A percentile compares a stretch with the other conserved stretches of the same genome.
Conservation (phyloP, 2,329 filamentous ascomycete genomes). For the Dothideomycetes sp. region DNA sequence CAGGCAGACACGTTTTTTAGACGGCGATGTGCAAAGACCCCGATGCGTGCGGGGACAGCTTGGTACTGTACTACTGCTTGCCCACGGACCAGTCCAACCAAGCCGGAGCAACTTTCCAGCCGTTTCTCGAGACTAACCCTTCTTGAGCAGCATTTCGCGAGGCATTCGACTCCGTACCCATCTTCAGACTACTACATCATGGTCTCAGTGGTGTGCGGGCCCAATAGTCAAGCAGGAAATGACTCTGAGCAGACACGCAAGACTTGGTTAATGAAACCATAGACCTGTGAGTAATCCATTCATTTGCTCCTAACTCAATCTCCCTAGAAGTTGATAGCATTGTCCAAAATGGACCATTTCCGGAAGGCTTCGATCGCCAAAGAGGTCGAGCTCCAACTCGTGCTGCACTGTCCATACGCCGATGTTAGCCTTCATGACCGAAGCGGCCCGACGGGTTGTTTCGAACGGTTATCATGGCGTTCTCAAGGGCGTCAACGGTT, state of each 20-base stretch:
- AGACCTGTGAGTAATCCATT: no score
- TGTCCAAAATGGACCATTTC: no score
- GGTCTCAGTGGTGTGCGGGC: conserved; percentile 11
- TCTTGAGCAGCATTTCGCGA: conserved; percentile 7
- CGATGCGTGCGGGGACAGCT: conserved; percentile 4
- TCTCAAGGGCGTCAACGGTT: conserved; percentile 9
- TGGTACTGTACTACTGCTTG: no score
- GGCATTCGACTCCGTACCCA: no score
- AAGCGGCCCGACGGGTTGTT: conserved; percentile 10
- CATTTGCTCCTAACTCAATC: no score
- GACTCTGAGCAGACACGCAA: no score
- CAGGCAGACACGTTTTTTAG: conserved; percentile 12
- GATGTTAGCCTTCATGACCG: conserved; percentile 6
- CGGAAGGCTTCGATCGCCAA: no score
- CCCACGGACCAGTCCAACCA: conserved; percentile 1
- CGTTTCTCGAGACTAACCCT: background rate
- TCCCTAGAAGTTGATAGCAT: no score
- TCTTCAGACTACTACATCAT: conserved; percentile 6
- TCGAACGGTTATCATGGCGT: conserved; percentile 9
- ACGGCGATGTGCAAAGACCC: background rate
- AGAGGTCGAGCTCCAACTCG: no score
- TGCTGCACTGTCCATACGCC: no score
- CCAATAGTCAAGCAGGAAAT: no score
- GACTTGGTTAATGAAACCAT: no score
- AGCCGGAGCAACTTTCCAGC: conserved; percentile 4